Evolutionary conservation across 495 filamentous ascomycete species (phyloP), one percentile per base, ranked within the genome.

Genomic region (Penicillium taxi): DNA sequence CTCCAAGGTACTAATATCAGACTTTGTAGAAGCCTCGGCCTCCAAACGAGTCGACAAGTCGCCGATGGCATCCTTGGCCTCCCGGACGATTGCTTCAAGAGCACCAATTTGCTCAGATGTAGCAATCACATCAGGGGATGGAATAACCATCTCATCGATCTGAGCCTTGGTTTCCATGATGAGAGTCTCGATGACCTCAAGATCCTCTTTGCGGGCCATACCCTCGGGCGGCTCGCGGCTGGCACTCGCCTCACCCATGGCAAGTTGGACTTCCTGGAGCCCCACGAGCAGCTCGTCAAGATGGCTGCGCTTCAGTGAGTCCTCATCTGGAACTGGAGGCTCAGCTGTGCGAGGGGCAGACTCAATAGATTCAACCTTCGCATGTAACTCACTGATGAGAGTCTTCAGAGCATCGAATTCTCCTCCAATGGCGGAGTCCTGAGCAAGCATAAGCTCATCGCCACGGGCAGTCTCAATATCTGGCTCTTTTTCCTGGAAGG

Each of bases 101-200:
- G 69, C 61, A 40, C 85, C 80, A 17, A 94, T 64, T 25, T 94
- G 82, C 16, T 89, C 81, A 32, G 85, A 83, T 36, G 72, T 81
- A 4, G 82, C 78, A n/a, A 70, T 49, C 29, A 66, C 65, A 20
- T 75, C 72, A 0, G 69, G 50, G 21, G 72, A 66, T 12, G 83
- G 76, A 27, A 88, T 74, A 12, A 69, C 67, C 27, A 91, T 62
- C 21, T 87, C 86, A 22, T 94, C 88, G 26, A 94, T 66, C 32
- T 82, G 79, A 7, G 80, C 73, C 47, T 93, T 94, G 13, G 84
- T 85, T 52, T 87, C 89, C 31, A 80, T 74, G 15, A 96, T 73
- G 29, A 96, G 72, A 0, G 80, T 87, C 55, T 94, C 87, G 37
- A 96, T 86, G n/a, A 81, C 84, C 40, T 86, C 77, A 2, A 82